phyloP scores from a whole-genome alignment of 108 stramenopile genomes.

The Mayamaea pseudoterrestris region DNA sequence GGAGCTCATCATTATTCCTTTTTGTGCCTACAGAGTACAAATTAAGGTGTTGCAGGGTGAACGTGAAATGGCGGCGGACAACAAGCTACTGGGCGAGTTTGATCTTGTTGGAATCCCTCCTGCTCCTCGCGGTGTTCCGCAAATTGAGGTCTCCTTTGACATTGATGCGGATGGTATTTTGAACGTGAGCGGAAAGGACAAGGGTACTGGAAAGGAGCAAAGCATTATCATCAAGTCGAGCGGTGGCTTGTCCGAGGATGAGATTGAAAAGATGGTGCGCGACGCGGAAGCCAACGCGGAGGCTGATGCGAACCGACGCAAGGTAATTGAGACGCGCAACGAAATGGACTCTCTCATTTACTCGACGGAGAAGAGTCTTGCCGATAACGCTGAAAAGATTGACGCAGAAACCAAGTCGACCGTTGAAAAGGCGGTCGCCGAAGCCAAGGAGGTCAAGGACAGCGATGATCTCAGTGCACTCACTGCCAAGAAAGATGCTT shows the following conservation, averaged over 20 bases:
- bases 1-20: no score
- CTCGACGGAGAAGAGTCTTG: constrained; percentile 70
- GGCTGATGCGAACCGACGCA: constrained; percentile 85
- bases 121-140: constrained; percentile 97
- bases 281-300: constrained; percentile 97
- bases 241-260: constrained; percentile 94
- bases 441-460: constrained; percentile 81
- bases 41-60: constrained; percentile 99
- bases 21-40: no score
- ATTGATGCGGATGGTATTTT: constrained; percentile 99
- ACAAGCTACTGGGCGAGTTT: constrained; percentile 97
- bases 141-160: constrained; percentile 99
- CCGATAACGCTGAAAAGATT: constrained; percentile 90
- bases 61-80: constrained; percentile 99
- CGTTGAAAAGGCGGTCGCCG: constrained; percentile 84
- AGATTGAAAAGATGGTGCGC: constrained; percentile 98
- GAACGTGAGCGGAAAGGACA: constrained; percentile 97
- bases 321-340: constrained; percentile 93
- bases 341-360: constrained; percentile 94
- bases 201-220: constrained; percentile 99
- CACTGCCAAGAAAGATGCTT: constrained; percentile 83
- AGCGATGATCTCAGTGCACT: constrained; percentile 81
- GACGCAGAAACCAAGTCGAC: constrained; percentile 86
- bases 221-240: constrained; percentile 93
- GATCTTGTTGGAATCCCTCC: constrained; percentile 98